Conservation (phyloP, 192 early-diverging fungal genomes). For the Bifiguratus adelaidae region DNA sequence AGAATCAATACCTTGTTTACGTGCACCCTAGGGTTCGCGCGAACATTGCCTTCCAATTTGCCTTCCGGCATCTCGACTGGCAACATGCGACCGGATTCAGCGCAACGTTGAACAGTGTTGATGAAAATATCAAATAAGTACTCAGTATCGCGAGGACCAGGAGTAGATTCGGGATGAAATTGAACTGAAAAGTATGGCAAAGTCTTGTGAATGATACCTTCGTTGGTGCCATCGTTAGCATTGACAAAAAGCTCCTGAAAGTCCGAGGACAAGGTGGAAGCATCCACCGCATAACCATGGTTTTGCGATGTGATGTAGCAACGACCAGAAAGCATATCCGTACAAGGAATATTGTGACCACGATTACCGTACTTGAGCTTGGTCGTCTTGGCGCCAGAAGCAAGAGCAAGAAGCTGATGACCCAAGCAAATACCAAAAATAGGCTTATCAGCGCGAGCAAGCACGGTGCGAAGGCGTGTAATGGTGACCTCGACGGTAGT, state of each 20-base stretch:
- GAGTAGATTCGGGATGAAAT: conserved; percentile 96
- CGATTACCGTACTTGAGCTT: conserved; percentile 99
- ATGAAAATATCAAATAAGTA: conserved; percentile 96
- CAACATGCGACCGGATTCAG: conserved; percentile 54
- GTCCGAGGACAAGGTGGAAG: conserved; percentile 51
- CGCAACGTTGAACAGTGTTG: conserved; percentile 56
- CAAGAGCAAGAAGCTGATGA: conserved; percentile 92
- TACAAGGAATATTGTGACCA: conserved; percentile 99
- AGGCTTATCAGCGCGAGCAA: conserved; percentile 67
- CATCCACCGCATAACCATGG: conserved; percentile 95
- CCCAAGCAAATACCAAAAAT: conserved; percentile 99
- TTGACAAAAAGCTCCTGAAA: conserved; percentile 94
- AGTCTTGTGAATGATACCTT: conserved; percentile 88
- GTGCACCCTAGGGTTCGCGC: conserved; percentile 37
- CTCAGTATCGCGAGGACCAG: conserved; percentile 96
- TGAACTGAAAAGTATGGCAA: conserved; percentile 96
- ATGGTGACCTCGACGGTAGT: conserved; percentile 73
- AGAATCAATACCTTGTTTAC: conserved; percentile 92
- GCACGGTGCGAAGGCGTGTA: conserved; percentile 52
- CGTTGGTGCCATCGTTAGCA: conserved; percentile 98
- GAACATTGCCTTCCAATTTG: conserved; percentile 24
- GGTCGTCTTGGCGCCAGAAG: conserved; percentile 81
- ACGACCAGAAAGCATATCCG: conserved; percentile 86
- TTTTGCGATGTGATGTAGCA: conserved; percentile 99
- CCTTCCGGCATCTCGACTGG: conserved; percentile 63